Evolutionary conservation across 495 filamentous ascomycete species (phyloP).

Genomic region (Oidiodendron maius): DNA sequence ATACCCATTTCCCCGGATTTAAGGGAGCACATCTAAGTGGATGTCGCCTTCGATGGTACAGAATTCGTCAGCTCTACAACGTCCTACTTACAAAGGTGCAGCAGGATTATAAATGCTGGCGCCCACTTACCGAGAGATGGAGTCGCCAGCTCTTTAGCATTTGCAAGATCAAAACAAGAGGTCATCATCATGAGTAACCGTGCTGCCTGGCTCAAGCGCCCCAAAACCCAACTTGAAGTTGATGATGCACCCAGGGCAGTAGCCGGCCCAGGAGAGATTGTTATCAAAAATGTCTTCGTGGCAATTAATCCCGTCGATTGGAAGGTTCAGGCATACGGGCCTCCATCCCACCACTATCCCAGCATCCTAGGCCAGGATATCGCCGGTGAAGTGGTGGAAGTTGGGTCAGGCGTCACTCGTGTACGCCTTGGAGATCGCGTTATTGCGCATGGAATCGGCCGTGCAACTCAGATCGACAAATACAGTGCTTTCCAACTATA

Average conservation of each 20-base stretch:
- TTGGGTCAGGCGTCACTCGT: slow-evolving; percentile 35
- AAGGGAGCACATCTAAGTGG: no score
- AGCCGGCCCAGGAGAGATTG: not conserved
- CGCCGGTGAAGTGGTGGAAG: slow-evolving; percentile 42
- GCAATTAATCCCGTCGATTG: slow-evolving; percentile 9
- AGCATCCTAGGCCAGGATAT: slow-evolving; percentile 46
- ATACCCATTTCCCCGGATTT: no score
- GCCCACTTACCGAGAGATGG: no score
- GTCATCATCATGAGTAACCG: slow-evolving; percentile 1
- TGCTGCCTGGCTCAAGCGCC: not conserved
- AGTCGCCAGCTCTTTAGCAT: no score
- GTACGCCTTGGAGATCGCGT: slow-evolving; percentile 44
- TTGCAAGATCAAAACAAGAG: no score
- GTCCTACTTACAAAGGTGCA: no score
- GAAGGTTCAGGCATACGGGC: not conserved
- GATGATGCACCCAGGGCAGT: not conserved
- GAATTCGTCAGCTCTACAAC: no score
- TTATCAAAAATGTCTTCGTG: not conserved
- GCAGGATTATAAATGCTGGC: no score
- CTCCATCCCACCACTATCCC: slow-evolving; percentile 31
- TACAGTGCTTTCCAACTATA: slow-evolving; percentile 8
- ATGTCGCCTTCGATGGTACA: no score
- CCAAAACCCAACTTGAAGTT: not conserved
- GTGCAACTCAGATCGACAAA: not conserved
- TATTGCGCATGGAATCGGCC: slow-evolving; percentile 10